Evolutionary conservation across 805 yeast species (phyloP).

Genomic region (Zygosaccharomyces kombuchaensis): DNA sequence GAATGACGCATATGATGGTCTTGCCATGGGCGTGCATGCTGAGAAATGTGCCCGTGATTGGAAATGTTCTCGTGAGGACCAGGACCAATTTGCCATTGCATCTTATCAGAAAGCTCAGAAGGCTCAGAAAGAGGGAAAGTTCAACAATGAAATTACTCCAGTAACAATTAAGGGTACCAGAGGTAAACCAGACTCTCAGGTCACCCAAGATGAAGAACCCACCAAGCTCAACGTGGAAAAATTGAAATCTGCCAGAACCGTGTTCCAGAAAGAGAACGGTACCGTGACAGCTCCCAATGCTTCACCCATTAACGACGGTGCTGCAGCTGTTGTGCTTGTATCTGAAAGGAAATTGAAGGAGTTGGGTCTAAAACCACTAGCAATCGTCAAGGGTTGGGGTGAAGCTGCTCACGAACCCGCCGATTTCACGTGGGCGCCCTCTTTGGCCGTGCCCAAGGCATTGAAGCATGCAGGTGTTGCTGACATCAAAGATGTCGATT

Average conservation of each 20-base stretch:
- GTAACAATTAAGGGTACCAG: constrained; percentile 84
- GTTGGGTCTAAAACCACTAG: constrained; percentile 82
- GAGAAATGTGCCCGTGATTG: constrained; percentile 92
- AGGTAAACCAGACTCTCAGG: constrained; percentile 77
- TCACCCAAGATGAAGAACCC: constrained; percentile 80
- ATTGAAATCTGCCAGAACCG: constrained; percentile 83
- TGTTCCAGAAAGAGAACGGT: constrained; percentile 89
- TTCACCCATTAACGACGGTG: constrained; percentile 95
- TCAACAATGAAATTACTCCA: constrained; percentile 77
- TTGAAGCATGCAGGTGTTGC: constrained; percentile 74
- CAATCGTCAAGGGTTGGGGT: constrained; percentile 90
- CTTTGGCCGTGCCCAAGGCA: constrained; percentile 94
- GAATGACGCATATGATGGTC: constrained; percentile 81
- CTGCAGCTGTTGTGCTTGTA: constrained; percentile 87
- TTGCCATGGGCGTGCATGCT: constrained; percentile 95
- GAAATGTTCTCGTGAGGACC: constrained; percentile 72
- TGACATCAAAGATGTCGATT: constrained; percentile 65
- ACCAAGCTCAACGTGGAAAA: constrained; percentile 71
- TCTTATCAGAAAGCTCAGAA: constrained; percentile 83
- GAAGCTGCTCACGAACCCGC: constrained; percentile 96
- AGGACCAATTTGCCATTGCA: constrained; percentile 80
- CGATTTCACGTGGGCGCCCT: constrained; percentile 94
- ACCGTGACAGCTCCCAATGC: constrained; percentile 98
- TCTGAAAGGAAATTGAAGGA: constrained; percentile 82
- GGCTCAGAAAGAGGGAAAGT: constrained; percentile 80